A percentile compares a stretch with the other conserved stretches of the same genome.
Conservation (phyloP, 306 rosid species). For the Ormosia semicastrata region DNA sequence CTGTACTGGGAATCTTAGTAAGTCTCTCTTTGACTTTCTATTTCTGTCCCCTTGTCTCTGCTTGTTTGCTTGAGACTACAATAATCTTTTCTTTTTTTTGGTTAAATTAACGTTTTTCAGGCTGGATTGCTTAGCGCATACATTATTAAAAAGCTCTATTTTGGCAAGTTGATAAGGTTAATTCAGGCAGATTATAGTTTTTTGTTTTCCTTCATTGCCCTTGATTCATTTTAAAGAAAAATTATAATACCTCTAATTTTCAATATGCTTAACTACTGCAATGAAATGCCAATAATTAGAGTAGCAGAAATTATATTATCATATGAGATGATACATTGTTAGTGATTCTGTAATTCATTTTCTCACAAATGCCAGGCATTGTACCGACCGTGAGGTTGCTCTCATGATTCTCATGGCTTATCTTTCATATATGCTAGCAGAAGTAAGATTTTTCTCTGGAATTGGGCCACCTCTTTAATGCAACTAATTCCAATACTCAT, state of each 20-base stretch:
- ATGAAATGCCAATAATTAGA: background rate
- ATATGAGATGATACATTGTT: slow-evolving; percentile 1
- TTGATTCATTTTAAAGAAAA: background rate
- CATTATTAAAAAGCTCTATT: slow-evolving; percentile 75
- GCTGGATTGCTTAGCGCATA: slow-evolving; percentile 85
- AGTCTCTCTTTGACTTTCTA: slow-evolving; percentile 33
- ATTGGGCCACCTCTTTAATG: background rate
- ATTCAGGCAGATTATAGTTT: background rate
- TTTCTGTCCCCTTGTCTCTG: background rate
- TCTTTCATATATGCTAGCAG: slow-evolving; percentile 88
- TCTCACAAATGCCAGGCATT: slow-evolving; percentile 58
- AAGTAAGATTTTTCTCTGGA: slow-evolving; percentile 49
- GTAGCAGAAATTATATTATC: background rate
- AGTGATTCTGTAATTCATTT: slow-evolving; percentile 4
- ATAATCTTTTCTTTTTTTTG: background rate
- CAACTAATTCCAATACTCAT: background rate
- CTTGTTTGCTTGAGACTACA: background rate
- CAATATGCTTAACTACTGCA: background rate
- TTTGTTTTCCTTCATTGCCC: background rate
- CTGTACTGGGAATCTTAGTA: slow-evolving; percentile 70
- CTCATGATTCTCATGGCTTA: slow-evolving; percentile 98
- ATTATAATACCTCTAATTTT: background rate
- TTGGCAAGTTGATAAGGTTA: slow-evolving; percentile 72
- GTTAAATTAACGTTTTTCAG: slow-evolving; percentile 38
- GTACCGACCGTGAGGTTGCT: slow-evolving; percentile 96